Percentiles rank a stretch among this genome's conserved stretches.
phyloP scores from a whole-genome alignment of 306 rosid species.

The Pyrus betulifolia region DNA sequence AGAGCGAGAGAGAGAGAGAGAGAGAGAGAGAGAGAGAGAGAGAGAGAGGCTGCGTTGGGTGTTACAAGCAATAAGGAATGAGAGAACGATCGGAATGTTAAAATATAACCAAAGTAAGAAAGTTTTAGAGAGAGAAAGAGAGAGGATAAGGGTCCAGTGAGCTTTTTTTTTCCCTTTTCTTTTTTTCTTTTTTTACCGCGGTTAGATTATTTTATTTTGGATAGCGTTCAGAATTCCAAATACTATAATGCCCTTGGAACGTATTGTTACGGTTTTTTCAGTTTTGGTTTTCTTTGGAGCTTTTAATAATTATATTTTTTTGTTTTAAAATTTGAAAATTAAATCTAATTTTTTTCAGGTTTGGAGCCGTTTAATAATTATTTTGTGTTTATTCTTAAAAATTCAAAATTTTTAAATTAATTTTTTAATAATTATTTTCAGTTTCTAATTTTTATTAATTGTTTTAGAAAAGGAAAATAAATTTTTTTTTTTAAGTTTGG shows the following conservation, averaged over 20 bases:
- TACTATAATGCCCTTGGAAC: not conserved
- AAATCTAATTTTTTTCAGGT: too few species aligned
- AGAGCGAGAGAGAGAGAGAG: constrained; percentile 9
- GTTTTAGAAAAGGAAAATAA: too few species aligned
- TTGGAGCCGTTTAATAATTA: too few species aligned
- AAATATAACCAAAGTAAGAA: too few species aligned
- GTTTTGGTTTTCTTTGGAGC: not conserved
- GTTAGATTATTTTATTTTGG: not conserved
- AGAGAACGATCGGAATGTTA: constrained; percentile 3
- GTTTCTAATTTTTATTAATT: too few species aligned
- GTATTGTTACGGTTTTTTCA: not conserved
- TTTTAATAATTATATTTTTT: too few species aligned
- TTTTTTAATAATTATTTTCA: too few species aligned
- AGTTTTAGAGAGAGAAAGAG: not conserved
- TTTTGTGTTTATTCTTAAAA: too few species aligned
- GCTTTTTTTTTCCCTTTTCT: too few species aligned
- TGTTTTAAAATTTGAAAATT: too few species aligned
- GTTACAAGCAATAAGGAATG: constrained; percentile 7
- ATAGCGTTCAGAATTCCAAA: not conserved
- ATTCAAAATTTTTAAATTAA: too few species aligned
- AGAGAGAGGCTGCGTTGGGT: constrained; percentile 21
- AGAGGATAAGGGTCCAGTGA: not conserved
- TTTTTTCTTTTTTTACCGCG: constrained; percentile 8
- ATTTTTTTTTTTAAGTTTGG: too few species aligned
- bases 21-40: not conserved